Percentiles rank a stretch among this genome's conserved stretches.
Conservation (phyloP, 169 alveolate species). For the Eimeria falciformis region DNA sequence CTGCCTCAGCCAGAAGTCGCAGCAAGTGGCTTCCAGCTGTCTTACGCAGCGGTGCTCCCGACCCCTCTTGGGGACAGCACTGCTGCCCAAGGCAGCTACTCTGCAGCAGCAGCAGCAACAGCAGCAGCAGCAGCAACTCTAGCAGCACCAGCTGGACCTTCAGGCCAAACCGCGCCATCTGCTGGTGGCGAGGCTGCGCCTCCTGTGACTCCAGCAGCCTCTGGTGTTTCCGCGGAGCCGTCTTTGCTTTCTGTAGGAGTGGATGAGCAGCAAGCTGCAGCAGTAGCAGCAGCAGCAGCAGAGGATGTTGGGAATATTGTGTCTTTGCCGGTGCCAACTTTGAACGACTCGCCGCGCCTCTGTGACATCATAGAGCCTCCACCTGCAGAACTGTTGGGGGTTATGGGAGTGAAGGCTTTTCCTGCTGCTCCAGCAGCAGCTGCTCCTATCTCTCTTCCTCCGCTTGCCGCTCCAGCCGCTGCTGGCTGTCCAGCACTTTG, state of each 20-base stretch:
- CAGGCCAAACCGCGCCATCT: neutral
- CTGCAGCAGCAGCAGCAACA: conserved; percentile 3
- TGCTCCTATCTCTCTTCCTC: conserved; percentile 2
- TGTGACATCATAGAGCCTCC: conserved; percentile 58
- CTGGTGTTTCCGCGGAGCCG: neutral
- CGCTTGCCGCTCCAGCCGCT: conserved; percentile 17
- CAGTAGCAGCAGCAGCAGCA: neutral
- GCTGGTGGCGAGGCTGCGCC: neutral
- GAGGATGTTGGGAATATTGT: neutral
- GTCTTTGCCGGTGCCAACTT: conserved; percentile 5
- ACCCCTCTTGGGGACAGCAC: neutral
- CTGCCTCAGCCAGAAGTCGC: conserved; percentile 23
- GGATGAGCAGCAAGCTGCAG: conserved; percentile 9
- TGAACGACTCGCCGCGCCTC: conserved; percentile 59
- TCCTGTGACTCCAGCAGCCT: neutral
- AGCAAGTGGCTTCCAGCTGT: conserved; percentile 4
- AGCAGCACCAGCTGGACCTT: neutral
- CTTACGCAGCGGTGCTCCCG: neutral
- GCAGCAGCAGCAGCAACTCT: conserved; percentile 13
- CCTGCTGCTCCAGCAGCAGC: conserved; percentile 3
- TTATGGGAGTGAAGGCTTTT: conserved; percentile 55
- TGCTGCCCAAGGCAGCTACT: neutral
- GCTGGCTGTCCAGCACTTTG: conserved; percentile 17
- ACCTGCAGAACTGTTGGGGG: conserved; percentile 52
- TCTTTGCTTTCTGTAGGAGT: neutral